These are phyloP conservation scores for Dichotomocladium elegans DNA, from an alignment of 371 early-diverging fungal species.

Conservation along the genomic window DNA sequence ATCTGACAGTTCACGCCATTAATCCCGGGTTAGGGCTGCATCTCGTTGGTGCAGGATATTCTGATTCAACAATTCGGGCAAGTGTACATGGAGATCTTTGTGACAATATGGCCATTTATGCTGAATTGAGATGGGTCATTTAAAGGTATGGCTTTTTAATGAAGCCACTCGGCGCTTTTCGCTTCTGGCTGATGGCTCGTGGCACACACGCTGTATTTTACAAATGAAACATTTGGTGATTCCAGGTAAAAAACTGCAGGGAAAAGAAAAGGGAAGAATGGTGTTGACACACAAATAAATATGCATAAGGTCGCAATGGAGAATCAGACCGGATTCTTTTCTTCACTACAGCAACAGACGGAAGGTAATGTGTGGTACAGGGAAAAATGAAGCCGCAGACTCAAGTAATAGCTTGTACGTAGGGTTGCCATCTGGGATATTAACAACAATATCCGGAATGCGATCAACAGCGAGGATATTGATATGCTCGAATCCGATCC, in stretches of 20 bases:
- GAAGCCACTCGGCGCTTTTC: slow-evolving; percentile 47
- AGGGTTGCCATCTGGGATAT: slow-evolving; percentile 57
- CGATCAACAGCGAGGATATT: slow-evolving; percentile 8
- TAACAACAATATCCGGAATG: slow-evolving; percentile 21
- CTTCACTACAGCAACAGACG: slow-evolving; percentile 59
- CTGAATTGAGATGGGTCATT: not conserved
- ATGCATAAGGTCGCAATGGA: not conserved
- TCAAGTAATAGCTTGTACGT: not conserved
- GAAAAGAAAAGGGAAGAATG: no score
- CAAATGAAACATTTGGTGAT: slow-evolving; percentile 45
- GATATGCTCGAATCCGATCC: slow-evolving; percentile 25
- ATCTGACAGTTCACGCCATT: slow-evolving; percentile 40
- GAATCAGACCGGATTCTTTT: slow-evolving; percentile 37
- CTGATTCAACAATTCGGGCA: slow-evolving; percentile 56
- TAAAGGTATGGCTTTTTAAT: slow-evolving; percentile 50
- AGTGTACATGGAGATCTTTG: no score
- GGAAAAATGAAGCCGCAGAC: not conserved
- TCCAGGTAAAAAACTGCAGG: slow-evolving; percentile 1
- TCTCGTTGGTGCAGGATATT: slow-evolving; percentile 55
- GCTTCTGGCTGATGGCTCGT: slow-evolving; percentile 48
- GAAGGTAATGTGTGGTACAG: slow-evolving; percentile 21
- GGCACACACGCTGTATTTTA: slow-evolving; percentile 56
- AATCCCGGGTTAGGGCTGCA: slow-evolving; percentile 35
- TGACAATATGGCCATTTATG: not conserved
- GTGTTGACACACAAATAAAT: not conserved